These are phyloP conservation scores for Cyclotella atomus DNA, from an alignment of 108 stramenopile genomes.

Conservation along the genomic window DNA sequence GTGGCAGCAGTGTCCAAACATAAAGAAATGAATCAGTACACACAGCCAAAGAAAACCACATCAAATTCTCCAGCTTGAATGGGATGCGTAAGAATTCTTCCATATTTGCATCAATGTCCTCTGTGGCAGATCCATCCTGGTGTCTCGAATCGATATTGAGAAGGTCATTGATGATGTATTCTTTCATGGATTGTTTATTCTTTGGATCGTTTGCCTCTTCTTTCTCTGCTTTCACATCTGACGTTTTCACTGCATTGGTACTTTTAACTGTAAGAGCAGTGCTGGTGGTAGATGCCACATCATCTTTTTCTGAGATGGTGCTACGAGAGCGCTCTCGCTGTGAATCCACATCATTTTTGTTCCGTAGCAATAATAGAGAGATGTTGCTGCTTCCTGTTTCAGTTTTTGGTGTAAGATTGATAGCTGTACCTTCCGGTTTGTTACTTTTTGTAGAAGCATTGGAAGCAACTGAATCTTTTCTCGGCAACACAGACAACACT, in stretches of 20 bases:
- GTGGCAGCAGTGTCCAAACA: conserved; percentile 88
- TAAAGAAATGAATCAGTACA: conserved; percentile 96
- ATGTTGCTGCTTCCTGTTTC: background rate
- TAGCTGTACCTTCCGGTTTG: too few relatives aligned
- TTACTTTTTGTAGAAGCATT: background rate
- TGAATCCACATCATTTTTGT: background rate
- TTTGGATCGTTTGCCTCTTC: conserved; percentile 9
- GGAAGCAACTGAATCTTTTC: conserved; percentile 12
- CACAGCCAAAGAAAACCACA: conserved; percentile 90
- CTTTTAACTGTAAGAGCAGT: conserved; percentile 10
- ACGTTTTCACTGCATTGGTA: conserved; percentile 19
- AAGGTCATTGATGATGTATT: conserved; percentile 50
- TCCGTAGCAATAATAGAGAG: background rate
- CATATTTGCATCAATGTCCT: conserved; percentile 86
- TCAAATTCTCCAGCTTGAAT: conserved; percentile 80
- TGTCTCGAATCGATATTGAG: conserved; percentile 52
- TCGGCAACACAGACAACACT: background rate
- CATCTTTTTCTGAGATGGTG: conserved; percentile 11
- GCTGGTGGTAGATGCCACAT: background rate
- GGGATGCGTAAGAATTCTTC: conserved; percentile 96
- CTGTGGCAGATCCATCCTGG: conserved; percentile 53
- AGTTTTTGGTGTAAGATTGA: too few relatives aligned
- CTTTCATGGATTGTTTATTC: conserved; percentile 36
- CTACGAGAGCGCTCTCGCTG: background rate
- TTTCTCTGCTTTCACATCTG: conserved; percentile 1